A percentile compares a stretch with the other conserved stretches of the same genome.
phyloP scores from a whole-genome alignment of 1,284 basidiomycete genomes.

The Leccinum solheimii region DNA sequence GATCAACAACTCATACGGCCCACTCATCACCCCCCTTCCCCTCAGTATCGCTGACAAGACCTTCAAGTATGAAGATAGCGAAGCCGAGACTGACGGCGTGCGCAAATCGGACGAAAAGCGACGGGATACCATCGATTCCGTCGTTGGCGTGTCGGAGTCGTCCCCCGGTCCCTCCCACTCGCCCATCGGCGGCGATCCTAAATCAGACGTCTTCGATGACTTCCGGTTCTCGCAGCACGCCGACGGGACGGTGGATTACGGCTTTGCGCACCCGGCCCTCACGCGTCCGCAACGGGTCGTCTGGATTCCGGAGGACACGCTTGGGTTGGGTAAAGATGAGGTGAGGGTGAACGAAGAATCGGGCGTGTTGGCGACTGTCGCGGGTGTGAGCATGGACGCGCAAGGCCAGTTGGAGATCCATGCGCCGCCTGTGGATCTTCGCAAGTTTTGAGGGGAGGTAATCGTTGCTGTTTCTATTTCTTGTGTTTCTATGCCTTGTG shows the following conservation, averaged over 20 bases:
- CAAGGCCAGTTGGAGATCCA: slow-evolving; percentile 67
- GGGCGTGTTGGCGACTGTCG: slow-evolving; percentile 58
- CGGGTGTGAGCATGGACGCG: slow-evolving; percentile 63
- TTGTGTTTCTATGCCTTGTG: neutral
- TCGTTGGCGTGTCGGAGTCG: slow-evolving; percentile 2
- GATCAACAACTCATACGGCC: slow-evolving; percentile 69
- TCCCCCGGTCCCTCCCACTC: slow-evolving; percentile 11
- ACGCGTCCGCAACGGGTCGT: slow-evolving; percentile 72
- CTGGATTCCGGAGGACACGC: slow-evolving; percentile 79
- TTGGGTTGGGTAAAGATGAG: slow-evolving; percentile 62
- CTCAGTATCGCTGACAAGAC: slow-evolving; percentile 75
- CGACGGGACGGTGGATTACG: slow-evolving; percentile 41
- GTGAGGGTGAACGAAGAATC: slow-evolving; percentile 53
- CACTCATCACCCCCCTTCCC: slow-evolving; percentile 67
- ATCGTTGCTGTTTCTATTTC: neutral
- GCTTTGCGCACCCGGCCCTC: slow-evolving; percentile 82
- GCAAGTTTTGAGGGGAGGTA: slow-evolving; percentile 27
- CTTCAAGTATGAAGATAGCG: slow-evolving; percentile 35
- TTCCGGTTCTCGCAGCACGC: slow-evolving; percentile 18
- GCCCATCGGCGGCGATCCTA: neutral
- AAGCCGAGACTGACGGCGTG: slow-evolving; percentile 30
- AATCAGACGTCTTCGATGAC: slow-evolving; percentile 24
- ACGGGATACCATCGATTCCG: slow-evolving; percentile 16
- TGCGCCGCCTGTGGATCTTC: slow-evolving; percentile 41
- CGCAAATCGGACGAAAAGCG: slow-evolving; percentile 15